These are phyloP conservation scores for Blastobotrys muscicola DNA, from an alignment of 805 yeast species.

Conservation along the genomic window DNA sequence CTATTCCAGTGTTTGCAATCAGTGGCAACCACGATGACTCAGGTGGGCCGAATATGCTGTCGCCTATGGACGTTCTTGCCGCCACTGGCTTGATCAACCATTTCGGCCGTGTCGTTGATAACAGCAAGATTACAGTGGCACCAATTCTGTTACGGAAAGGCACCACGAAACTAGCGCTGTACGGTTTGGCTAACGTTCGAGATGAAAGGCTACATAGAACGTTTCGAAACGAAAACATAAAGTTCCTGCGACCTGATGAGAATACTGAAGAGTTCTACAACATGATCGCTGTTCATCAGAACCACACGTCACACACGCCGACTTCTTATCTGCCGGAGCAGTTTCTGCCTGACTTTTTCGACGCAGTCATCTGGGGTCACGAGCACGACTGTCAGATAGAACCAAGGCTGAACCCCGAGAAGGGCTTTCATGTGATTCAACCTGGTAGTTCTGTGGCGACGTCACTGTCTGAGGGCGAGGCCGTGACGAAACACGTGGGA, in stretches of 20 bases:
- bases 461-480: constrained; percentile 76
- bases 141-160: constrained; percentile 85
- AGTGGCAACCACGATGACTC: constrained; percentile 97
- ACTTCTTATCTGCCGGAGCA: constrained; percentile 79
- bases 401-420: constrained; percentile 42
- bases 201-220: constrained; percentile 82
- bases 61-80: constrained; percentile 78
- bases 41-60: constrained; percentile 71
- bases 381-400: constrained; percentile 88
- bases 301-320: constrained; percentile 67
- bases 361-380: constrained; percentile 92
- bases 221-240: constrained; percentile 71
- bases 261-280: constrained; percentile 67
- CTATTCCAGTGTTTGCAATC: constrained; percentile 85
- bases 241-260: constrained; percentile 60
- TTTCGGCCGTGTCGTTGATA: constrained; percentile 72
- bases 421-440: constrained; percentile 70
- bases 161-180: constrained; percentile 67
- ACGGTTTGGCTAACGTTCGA: constrained; percentile 80
- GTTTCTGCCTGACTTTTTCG: constrained; percentile 71
- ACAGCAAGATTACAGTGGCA: constrained; percentile 60
- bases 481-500: constrained; percentile 63
- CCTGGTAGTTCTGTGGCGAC: constrained; percentile 96
- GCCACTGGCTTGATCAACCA: constrained; percentile 81
- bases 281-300: constrained; percentile 83